Conservation (phyloP, 2,329 filamentous ascomycete genomes). For the Sporothrix pseudoabietina region DNA sequence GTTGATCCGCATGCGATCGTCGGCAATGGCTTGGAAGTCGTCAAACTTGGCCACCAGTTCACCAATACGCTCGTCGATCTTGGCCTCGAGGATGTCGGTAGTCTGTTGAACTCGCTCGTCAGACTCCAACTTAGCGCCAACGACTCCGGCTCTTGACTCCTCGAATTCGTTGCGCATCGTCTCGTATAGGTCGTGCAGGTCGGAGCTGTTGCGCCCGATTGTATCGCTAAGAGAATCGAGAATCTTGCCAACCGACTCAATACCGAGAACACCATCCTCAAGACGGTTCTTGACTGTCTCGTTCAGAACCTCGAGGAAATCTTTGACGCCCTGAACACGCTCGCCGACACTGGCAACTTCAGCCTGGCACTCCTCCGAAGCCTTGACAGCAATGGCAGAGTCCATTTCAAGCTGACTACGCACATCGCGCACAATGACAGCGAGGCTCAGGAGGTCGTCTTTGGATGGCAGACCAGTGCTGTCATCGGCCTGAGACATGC, state of each 20-base stretch:
- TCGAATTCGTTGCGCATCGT: constrained; percentile 85
- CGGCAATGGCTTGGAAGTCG: constrained; percentile 72
- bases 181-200: constrained; percentile 71
- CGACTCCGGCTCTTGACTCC: constrained; percentile 76
- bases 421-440: constrained; percentile 68
- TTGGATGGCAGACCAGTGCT: constrained; percentile 69
- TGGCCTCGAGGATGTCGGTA: constrained; percentile 55
- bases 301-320: constrained; percentile 75
- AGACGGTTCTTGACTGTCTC: constrained; percentile 75
- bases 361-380: constrained; percentile 79
- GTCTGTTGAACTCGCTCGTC: constrained; percentile 73
- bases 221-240: constrained; percentile 68
- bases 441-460: constrained; percentile 72
- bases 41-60: constrained; percentile 87
- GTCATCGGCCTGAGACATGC: constrained; percentile 70
- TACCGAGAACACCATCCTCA: constrained; percentile 69
- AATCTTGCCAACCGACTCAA: constrained; percentile 72
- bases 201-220: constrained; percentile 61
- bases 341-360: constrained; percentile 80
- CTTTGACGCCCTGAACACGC: constrained; percentile 68
- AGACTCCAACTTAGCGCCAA: constrained; percentile 77
- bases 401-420: constrained; percentile 66
- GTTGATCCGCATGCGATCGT: constrained; percentile 71
- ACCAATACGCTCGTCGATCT: constrained; percentile 67
- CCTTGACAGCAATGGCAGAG: constrained; percentile 73